A percentile compares a stretch with the other conserved stretches of the same genome.
Conservation (phyloP, 768 basidiomycete genomes). For the Rhodotorula diobovata region DNA sequence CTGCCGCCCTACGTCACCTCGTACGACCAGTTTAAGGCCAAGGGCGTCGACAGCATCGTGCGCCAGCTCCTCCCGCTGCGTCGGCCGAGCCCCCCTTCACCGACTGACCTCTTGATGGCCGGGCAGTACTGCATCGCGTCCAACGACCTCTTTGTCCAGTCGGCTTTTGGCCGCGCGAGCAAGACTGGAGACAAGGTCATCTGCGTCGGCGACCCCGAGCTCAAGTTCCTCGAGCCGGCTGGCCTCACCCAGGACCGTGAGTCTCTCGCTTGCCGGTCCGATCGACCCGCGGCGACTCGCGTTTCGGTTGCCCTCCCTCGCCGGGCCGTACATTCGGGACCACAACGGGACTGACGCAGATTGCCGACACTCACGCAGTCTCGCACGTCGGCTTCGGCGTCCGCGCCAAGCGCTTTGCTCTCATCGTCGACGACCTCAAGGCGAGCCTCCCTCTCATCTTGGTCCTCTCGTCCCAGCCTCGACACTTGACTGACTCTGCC, state of each 20-base stretch:
- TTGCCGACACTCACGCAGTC: slow-evolving; percentile 35
- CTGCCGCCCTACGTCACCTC: slow-evolving; percentile 46
- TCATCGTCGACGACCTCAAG: slow-evolving; percentile 43
- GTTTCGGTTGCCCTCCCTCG: too few species aligned
- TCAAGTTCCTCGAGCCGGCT: slow-evolving; percentile 51
- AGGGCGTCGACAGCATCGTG: slow-evolving; percentile 44
- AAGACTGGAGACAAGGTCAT: slow-evolving; percentile 50
- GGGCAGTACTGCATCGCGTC: slow-evolving; percentile 31
- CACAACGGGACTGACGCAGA: neutral
- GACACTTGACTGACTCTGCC: too few species aligned
- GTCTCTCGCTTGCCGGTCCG: too few species aligned
- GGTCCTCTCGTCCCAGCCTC: neutral
- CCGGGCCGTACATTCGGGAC: too few species aligned
- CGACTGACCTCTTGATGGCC: neutral
- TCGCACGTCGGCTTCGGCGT: slow-evolving; percentile 57
- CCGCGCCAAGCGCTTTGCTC: slow-evolving; percentile 54
- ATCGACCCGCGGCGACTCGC: too few species aligned
- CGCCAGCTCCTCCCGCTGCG: slow-evolving; percentile 7
- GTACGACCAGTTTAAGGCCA: slow-evolving; percentile 49
- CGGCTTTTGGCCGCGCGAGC: neutral
- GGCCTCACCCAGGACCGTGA: slow-evolving; percentile 43
- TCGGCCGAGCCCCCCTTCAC: neutral
- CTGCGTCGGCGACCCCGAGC: slow-evolving; percentile 57
- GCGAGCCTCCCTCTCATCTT: slow-evolving; percentile 13
- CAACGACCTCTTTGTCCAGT: slow-evolving; percentile 40